phyloP scores from a whole-genome alignment of 2,329 filamentous ascomycete species.

The Teratosphaeriaceae sp. region DNA sequence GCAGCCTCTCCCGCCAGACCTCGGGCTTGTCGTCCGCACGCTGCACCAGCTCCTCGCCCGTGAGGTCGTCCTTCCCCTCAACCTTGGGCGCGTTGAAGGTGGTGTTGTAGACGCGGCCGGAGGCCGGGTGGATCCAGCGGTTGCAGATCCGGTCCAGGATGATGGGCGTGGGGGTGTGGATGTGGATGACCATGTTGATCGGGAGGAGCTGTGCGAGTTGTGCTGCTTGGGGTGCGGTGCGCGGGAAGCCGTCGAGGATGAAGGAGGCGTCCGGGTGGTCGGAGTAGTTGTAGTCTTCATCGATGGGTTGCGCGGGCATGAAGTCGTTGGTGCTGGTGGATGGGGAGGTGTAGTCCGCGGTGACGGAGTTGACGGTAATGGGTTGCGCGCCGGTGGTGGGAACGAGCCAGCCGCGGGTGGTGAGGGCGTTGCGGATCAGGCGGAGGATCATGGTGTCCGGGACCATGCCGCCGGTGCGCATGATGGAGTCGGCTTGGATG shows the following conservation, averaged over 20 bases:
- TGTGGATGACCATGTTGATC: constrained; percentile 88
- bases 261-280: constrained; percentile 78
- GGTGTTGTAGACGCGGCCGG: constrained; percentile 91
- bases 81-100: constrained; percentile 82
- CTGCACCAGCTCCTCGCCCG: constrained; percentile 77
- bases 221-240: constrained; percentile 72
- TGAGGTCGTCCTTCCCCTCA: constrained; percentile 77
- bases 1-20: constrained; percentile 73
- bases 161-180: constrained; percentile 78
- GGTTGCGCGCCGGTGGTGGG: constrained; percentile 35
- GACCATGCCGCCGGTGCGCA: constrained; percentile 84
- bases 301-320: constrained; percentile 18
- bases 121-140: constrained; percentile 88
- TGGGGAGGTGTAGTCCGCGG: constrained; percentile 25
- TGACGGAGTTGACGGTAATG: constrained; percentile 37
- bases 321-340: constrained; percentile 27
- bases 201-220: constrained; percentile 75
- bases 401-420: constrained; percentile 72
- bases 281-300: constrained; percentile 42
- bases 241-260: constrained; percentile 92
- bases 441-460: constrained; percentile 86
- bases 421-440: constrained; percentile 85
- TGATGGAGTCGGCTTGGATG: constrained; percentile 81
- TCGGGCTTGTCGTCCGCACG: constrained; percentile 80
- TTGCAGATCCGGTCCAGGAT: constrained; percentile 86